Conservation (phyloP, 495 filamentous ascomycete genomes). For the Coniosporium apollinis region DNA sequence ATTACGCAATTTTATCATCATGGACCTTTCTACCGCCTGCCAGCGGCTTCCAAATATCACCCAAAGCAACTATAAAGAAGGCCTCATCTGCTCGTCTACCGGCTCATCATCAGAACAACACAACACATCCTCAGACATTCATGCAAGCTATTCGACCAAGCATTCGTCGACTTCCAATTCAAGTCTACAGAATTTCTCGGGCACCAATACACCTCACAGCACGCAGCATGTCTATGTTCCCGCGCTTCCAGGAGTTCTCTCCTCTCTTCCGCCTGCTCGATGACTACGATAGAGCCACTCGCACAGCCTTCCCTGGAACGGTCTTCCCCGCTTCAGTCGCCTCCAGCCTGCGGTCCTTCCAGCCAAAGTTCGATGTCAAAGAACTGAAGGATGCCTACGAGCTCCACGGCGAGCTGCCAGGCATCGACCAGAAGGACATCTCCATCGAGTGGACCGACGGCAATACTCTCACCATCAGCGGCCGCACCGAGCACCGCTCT, state of each 20-base stretch:
- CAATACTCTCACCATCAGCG: slow-evolving; percentile 57
- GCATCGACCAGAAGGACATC: slow-evolving; percentile 60
- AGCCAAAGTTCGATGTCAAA: slow-evolving; percentile 65
- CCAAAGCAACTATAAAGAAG: no score
- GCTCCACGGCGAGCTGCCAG: slow-evolving; percentile 78
- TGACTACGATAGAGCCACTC: slow-evolving; percentile 45
- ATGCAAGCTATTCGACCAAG: no score
- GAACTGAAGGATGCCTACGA: slow-evolving; percentile 53
- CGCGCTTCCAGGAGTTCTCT: slow-evolving; percentile 39
- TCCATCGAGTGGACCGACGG: slow-evolving; percentile 72
- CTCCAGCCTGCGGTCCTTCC: slow-evolving; percentile 32
- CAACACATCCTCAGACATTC: no score
- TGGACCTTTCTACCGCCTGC: no score
- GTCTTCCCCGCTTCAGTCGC: slow-evolving; percentile 11
- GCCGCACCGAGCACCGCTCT: slow-evolving; percentile 36
- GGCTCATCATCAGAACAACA: no score
- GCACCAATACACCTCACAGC: no score
- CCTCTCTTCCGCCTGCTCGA: slow-evolving; percentile 64
- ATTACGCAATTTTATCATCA: no score
- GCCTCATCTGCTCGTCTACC: no score
- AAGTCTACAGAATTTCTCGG: no score
- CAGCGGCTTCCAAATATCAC: no score
- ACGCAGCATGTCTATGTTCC: slow-evolving; percentile 49
- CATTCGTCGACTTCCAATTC: no score
- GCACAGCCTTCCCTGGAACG: slow-evolving; percentile 9